A percentile compares a stretch with the other conserved stretches of the same genome.
Conservation (phyloP, 176 grass and related monocot genomes). For the Raddia guianensis region DNA sequence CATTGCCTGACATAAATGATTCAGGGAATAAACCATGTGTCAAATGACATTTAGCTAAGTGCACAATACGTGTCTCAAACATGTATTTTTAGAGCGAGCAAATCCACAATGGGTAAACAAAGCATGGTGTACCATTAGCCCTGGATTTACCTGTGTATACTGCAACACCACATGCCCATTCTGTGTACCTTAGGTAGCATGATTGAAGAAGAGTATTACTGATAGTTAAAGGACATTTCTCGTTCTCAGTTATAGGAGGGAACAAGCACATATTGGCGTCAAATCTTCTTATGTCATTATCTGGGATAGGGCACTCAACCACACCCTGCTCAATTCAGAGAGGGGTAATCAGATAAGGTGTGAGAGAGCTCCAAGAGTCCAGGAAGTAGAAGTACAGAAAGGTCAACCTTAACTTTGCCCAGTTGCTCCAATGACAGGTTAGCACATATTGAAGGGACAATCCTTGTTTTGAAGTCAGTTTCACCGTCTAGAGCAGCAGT, state of each 20-base stretch:
- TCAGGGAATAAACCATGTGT: background rate
- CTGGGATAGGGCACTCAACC: conserved; percentile 83
- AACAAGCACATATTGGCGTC: conserved; percentile 82
- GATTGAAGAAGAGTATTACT: conserved; percentile 92
- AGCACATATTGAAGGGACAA: conserved; percentile 68
- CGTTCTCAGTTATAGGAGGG: conserved; percentile 67
- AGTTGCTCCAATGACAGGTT: conserved; percentile 59
- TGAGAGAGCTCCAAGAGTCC: conserved; percentile 28
- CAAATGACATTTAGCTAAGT: conserved; percentile 9
- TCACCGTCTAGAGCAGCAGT: conserved; percentile 97
- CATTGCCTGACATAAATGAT: conserved; percentile 65
- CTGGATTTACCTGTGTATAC: conserved; percentile 81
- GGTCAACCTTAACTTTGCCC: conserved; percentile 64
- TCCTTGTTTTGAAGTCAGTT: conserved; percentile 88
- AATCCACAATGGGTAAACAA: conserved; percentile 23
- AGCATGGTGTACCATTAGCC: conserved; percentile 15
- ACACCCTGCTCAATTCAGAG: conserved; percentile 70
- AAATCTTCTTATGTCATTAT: conserved; percentile 94
- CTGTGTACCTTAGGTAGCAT: conserved; percentile 86
- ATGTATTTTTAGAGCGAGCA: conserved; percentile 21
- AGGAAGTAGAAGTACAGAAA: conserved; percentile 41
- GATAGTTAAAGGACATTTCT: conserved; percentile 78
- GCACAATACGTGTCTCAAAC: conserved; percentile 11
- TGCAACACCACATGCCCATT: conserved; percentile 96
- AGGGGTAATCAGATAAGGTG: conserved; percentile 36